Conservation (phyloP, 768 basidiomycete genomes). For the Amanita rubescens region DNA sequence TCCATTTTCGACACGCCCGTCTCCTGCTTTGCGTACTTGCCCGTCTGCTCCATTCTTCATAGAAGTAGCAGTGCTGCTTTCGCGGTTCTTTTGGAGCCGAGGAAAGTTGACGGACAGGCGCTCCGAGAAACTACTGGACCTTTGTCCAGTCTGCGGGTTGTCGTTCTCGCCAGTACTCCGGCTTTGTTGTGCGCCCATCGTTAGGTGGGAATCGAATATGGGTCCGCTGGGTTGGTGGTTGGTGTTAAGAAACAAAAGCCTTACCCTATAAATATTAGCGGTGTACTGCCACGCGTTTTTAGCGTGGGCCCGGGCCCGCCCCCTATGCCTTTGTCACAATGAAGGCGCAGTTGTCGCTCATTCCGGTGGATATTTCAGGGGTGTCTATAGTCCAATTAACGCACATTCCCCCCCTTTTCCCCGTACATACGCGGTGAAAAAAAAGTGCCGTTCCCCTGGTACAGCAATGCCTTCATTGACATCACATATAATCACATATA, state of each 20-base stretch:
- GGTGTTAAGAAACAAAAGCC: neutral
- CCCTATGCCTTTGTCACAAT: too few species aligned
- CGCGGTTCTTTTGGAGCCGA: neutral
- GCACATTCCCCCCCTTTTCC: too few species aligned
- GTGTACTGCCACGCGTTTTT: slow-evolving; percentile 2
- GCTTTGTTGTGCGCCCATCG: slow-evolving; percentile 6
- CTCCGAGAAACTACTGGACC: neutral
- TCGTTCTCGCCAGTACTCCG: neutral
- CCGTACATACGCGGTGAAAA: too few species aligned
- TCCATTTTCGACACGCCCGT: neutral
- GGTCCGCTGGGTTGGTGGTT: neutral
- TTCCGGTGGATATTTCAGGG: too few species aligned
- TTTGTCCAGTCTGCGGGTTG: neutral
- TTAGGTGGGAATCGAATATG: neutral
- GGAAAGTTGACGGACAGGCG: neutral
- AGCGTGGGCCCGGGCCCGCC: too few species aligned
- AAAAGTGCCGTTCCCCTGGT: too few species aligned
- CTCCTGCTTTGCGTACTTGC: neutral
- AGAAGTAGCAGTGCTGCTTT: too few species aligned
- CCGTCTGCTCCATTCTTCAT: neutral
- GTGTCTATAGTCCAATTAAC: too few species aligned
- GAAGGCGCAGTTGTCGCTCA: neutral
- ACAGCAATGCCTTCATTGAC: too few species aligned
- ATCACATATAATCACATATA: too few species aligned
- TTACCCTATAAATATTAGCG: slow-evolving; percentile 4